phyloP scores from a whole-genome alignment of 768 basidiomycete genomes.

The Russula earlei region DNA sequence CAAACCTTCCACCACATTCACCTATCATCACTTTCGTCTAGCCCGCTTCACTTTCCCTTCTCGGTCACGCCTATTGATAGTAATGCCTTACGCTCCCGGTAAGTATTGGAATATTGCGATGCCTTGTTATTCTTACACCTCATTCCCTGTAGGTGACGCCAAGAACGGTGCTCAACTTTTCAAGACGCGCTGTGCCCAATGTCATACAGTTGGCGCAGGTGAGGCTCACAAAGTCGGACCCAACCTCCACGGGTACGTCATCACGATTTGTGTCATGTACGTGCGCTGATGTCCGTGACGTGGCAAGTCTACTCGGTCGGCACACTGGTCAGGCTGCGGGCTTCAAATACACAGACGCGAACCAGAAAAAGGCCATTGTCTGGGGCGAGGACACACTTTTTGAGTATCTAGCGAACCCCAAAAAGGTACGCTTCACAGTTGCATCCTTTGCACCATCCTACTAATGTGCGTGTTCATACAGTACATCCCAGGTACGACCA shows the following conservation, averaged over 20 bases:
- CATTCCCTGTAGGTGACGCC: constrained; percentile 54
- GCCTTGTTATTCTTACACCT: background rate
- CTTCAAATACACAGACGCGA: constrained; percentile 90
- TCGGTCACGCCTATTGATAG: constrained; percentile 6
- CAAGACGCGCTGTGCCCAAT: constrained; percentile 93
- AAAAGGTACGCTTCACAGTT: constrained; percentile 55
- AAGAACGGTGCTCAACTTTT: constrained; percentile 88
- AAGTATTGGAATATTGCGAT: constrained; percentile 17
- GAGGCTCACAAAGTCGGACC: constrained; percentile 88
- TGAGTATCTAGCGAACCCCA: constrained; percentile 94
- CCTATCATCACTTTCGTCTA: background rate
- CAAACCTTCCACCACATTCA: background rate
- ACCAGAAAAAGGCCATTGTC: constrained; percentile 84
- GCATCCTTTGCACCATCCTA: background rate
- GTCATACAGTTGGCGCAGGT: constrained; percentile 76
- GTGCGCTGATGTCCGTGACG: constrained; percentile 8
- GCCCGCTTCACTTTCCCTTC: background rate
- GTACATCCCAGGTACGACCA: constrained; percentile 97
- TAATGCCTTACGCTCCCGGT: constrained; percentile 40
- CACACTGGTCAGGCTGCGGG: constrained; percentile 79
- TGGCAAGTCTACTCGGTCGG: constrained; percentile 64
- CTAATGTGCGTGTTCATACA: constrained; percentile 22
- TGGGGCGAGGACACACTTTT: constrained; percentile 90
- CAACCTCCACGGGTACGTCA: constrained; percentile 80
- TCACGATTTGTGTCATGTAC: background rate